Evolutionary conservation across 2,329 filamentous ascomycete species (phyloP).

Genomic region (Ilyonectria destructans): DNA sequence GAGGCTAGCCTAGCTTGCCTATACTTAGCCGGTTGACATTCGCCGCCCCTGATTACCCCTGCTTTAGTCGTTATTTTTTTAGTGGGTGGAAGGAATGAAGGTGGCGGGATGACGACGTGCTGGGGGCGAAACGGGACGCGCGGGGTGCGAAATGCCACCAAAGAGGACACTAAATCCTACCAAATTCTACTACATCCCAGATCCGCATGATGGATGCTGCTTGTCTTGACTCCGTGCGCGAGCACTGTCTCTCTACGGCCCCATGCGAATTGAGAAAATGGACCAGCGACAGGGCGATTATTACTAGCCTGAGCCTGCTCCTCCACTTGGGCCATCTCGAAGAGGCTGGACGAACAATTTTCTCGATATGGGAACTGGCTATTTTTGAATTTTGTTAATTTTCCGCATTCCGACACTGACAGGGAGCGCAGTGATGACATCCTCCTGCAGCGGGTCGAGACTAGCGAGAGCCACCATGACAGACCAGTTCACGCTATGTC

Average conservation of each 20-base stretch:
- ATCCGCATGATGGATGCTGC: background rate
- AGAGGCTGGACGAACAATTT: background rate
- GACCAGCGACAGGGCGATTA: background rate
- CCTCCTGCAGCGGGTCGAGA: background rate
- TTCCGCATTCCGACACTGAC: background rate
- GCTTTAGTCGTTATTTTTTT: background rate
- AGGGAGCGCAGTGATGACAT: background rate
- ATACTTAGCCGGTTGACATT: background rate
- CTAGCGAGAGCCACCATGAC: conserved; percentile 4
- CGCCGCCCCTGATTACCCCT: background rate
- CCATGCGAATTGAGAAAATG: background rate
- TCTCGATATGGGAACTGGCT: background rate
- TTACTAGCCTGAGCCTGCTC: background rate
- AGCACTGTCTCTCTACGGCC: background rate
- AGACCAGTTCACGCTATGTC: background rate
- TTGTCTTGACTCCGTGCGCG: background rate
- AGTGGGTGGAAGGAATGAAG: background rate
- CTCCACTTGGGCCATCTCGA: background rate
- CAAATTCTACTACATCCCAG: too few species aligned
- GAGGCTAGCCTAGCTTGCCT: too few species aligned
- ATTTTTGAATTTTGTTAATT: background rate
- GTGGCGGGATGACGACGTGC: background rate
- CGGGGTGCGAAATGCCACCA: background rate
- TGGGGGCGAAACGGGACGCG: background rate
- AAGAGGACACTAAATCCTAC: background rate